Evolutionary conservation across 2,329 filamentous ascomycete species (phyloP).

Genomic region (Talaromyces sp.): DNA sequence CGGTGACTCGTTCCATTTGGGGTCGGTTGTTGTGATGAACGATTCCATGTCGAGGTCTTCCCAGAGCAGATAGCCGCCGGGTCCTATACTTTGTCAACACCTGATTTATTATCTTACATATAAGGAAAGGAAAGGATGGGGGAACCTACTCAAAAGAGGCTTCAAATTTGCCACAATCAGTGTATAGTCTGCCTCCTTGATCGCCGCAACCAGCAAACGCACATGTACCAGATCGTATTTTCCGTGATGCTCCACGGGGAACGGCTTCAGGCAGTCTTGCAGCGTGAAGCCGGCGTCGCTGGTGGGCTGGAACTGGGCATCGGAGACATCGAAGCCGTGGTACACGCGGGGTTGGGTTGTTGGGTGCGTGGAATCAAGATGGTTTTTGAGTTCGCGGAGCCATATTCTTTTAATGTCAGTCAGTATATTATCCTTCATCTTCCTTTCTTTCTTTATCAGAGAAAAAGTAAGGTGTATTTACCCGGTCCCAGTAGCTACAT

Average conservation of each 20-base stretch:
- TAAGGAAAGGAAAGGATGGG: neutral
- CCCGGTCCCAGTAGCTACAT: slow-evolving; percentile 26
- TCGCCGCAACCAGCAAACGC: slow-evolving; percentile 20
- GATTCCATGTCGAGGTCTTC: slow-evolving; percentile 18
- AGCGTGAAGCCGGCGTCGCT: slow-evolving; percentile 14
- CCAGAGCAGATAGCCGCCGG: slow-evolving; percentile 23
- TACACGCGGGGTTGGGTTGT: slow-evolving; percentile 11
- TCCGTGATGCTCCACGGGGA: slow-evolving; percentile 19
- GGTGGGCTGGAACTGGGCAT: slow-evolving; percentile 19
- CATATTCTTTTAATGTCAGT: slow-evolving; percentile 15
- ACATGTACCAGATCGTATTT: slow-evolving; percentile 28
- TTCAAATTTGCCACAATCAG: slow-evolving; percentile 19
- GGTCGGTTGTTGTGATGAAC: slow-evolving; percentile 12
- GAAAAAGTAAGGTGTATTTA: slow-evolving; percentile 6
- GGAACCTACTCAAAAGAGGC: slow-evolving; percentile 21
- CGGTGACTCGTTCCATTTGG: neutral
- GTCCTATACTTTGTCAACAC: slow-evolving; percentile 12
- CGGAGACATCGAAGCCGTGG: slow-evolving; percentile 28
- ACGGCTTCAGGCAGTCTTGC: slow-evolving; percentile 22
- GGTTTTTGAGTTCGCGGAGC: slow-evolving; percentile 15
- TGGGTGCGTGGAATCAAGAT: slow-evolving; percentile 3
- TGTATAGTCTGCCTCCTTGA: slow-evolving; percentile 19
- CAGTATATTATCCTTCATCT: neutral
- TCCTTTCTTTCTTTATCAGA: neutral
- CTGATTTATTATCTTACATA: neutral